These are phyloP conservation scores for Tephrocybe sp. DNA, from an alignment of 768 basidiomycete species.

Conservation along the genomic window DNA sequence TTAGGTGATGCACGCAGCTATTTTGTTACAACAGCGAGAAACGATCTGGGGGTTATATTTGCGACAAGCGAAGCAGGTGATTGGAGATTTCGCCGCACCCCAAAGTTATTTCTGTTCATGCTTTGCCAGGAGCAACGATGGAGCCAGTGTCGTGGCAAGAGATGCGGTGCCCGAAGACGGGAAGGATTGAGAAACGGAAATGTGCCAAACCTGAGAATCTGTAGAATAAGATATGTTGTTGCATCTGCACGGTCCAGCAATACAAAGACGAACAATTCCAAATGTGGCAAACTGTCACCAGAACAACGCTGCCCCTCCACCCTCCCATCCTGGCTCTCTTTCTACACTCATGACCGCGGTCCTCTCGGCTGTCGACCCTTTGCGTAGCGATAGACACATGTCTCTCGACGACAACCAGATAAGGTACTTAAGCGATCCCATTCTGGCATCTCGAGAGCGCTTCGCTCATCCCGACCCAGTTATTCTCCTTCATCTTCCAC, in stretches of 20 bases:
- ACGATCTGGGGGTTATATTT: slow-evolving; percentile 89
- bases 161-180: slow-evolving; percentile 85
- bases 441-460: slow-evolving; percentile 4
- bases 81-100: slow-evolving; percentile 7
- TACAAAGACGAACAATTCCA: slow-evolving; percentile 13
- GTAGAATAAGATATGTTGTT: slow-evolving; percentile 23
- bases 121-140: slow-evolving; percentile 65
- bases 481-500: slow-evolving; percentile 51
- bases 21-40: slow-evolving; percentile 87
- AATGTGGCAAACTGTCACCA: slow-evolving; percentile 15
- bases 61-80: slow-evolving; percentile 85
- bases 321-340: slow-evolving; percentile 11
- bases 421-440: slow-evolving; percentile 39
- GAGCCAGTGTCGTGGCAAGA: slow-evolving; percentile 88
- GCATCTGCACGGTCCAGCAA: slow-evolving; percentile 3
- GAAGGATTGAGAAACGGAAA: slow-evolving; percentile 76
- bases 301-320: slow-evolving; percentile 3
- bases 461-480: slow-evolving; percentile 33
- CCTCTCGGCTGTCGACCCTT: slow-evolving; percentile 55
- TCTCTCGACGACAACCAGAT: slow-evolving; percentile 65
- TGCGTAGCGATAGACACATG: slow-evolving; percentile 59
- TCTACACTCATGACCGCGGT: slow-evolving; percentile 55
- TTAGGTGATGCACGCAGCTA: slow-evolving; percentile 90
- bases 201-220: slow-evolving; percentile 80
- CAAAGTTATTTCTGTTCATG: neutral